These are phyloP conservation scores for Dictyostelium citrinum DNA, from an alignment of 78 protist genomes.

Conservation along the genomic window DNA sequence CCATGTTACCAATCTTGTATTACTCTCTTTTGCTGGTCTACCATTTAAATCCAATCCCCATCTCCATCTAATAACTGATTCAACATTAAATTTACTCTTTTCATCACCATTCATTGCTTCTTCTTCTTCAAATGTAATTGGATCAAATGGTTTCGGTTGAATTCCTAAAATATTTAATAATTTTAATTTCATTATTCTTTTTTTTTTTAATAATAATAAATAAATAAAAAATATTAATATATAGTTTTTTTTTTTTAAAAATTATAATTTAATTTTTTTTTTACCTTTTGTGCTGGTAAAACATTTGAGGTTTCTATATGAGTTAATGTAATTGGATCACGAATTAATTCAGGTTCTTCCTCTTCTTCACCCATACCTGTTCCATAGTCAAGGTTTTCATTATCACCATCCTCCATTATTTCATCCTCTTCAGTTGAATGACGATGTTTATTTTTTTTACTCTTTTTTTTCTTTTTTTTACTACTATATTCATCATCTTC, in stretches of 20 bases:
- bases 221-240: background rate
- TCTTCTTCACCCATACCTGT: background rate
- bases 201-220: background rate
- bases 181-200: constrained; percentile 63
- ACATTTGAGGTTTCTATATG: constrained; percentile 16
- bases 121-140: constrained; percentile 18
- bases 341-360: constrained; percentile 12
- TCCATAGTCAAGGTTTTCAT: background rate
- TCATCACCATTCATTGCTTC: background rate
- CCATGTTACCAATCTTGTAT: constrained; percentile 62
- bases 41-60: constrained; percentile 59
- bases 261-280: background rate
- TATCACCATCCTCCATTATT: background rate
- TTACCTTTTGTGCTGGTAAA: constrained; percentile 4
- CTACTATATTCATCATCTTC: constrained; percentile 8
- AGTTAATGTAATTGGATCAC: constrained; percentile 18
- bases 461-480: background rate
- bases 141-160: constrained; percentile 56
- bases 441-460: background rate
- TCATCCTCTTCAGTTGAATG: background rate
- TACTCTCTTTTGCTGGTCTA: constrained; percentile 51
- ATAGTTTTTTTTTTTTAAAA: background rate
- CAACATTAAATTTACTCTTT: constrained; percentile 23
- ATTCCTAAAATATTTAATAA: constrained; percentile 68
- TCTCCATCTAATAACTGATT: constrained; percentile 77